Evolutionary conservation across 768 basidiomycete species (phyloP).

Genomic region (Mycena maculata): DNA sequence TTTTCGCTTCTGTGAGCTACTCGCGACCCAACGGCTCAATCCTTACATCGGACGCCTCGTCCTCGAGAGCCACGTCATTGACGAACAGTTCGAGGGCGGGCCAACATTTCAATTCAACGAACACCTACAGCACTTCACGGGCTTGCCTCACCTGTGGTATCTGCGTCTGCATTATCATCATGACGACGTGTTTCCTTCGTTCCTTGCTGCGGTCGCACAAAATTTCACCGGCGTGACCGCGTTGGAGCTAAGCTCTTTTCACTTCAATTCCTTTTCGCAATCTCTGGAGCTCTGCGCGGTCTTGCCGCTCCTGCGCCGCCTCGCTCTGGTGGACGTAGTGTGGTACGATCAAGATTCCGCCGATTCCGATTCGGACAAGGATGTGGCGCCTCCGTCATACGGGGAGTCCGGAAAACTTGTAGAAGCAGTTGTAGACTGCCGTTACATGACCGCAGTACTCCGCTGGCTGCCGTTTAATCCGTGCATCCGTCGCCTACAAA

Average conservation of each 20-base stretch:
- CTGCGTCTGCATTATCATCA: constrained; percentile 12
- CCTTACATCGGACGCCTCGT: constrained; percentile 18
- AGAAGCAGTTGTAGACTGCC: neutral
- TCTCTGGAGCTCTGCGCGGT: neutral
- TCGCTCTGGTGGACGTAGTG: neutral
- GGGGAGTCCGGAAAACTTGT: neutral
- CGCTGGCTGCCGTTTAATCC: neutral
- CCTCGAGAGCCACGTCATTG: constrained; percentile 17
- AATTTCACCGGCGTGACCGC: constrained; percentile 11
- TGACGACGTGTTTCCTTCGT: neutral
- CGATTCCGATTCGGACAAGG: neutral
- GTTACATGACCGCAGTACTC: neutral
- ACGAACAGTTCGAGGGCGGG: neutral
- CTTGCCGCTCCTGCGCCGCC: constrained; percentile 11
- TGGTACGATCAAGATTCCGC: neutral
- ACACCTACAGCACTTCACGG: neutral
- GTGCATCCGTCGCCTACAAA: constrained; percentile 8
- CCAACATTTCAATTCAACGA: constrained; percentile 18
- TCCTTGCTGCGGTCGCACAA: neutral
- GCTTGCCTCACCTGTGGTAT: constrained; percentile 5
- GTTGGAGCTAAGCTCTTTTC: constrained; percentile 2
- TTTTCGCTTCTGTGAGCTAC: constrained; percentile 5
- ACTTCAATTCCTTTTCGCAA: constrained; percentile 10
- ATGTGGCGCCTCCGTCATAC: neutral
- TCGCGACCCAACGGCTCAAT: constrained; percentile 9